Evolutionary conservation across 371 early-diverging fungal genomes (phyloP).

Genomic region (Parasitella parasitica): DNA sequence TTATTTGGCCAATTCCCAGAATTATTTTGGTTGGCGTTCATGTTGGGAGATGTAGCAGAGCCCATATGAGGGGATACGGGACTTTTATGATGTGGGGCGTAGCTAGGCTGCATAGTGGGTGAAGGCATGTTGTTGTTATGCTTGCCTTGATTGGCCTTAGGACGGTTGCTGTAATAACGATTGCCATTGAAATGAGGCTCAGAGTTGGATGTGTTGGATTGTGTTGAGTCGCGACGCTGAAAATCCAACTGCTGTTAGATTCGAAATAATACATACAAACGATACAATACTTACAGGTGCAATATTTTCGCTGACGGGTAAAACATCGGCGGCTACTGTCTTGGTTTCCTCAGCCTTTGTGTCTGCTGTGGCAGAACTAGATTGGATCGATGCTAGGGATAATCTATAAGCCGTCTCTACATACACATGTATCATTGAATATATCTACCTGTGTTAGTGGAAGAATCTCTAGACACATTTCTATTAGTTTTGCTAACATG

Average conservation of each 20-base stretch:
- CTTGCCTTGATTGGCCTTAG: slow-evolving; percentile 24
- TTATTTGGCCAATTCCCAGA: slow-evolving; percentile 15
- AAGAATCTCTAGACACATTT: slow-evolving; percentile 32
- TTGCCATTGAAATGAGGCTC: slow-evolving; percentile 24
- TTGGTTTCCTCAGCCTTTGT: slow-evolving; percentile 35
- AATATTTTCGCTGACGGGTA: slow-evolving; percentile 26
- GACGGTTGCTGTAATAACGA: slow-evolving; percentile 24
- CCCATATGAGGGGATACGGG: slow-evolving; percentile 34
- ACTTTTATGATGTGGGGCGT: slow-evolving; percentile 36
- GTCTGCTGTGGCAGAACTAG: slow-evolving; percentile 44
- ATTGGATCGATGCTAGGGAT: slow-evolving; percentile 39
- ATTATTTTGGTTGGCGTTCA: slow-evolving; percentile 22
- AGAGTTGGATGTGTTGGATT: slow-evolving; percentile 20
- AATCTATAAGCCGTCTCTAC: background rate
- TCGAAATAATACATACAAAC: background rate
- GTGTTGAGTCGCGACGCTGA: slow-evolving; percentile 20
- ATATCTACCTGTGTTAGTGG: slow-evolving; percentile 29
- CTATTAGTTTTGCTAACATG: slow-evolving; percentile 10
- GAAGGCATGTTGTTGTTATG: slow-evolving; percentile 7
- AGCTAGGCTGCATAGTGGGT: slow-evolving; percentile 22
- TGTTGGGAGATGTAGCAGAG: slow-evolving; percentile 26
- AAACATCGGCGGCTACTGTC: slow-evolving; percentile 19
- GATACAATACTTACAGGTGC: slow-evolving; percentile 25
- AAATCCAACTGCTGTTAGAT: background rate
- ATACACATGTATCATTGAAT: background rate